Base-by-base conservation (phyloP, 2,329 filamentous ascomycete genomes). In the Alternaria hordeiaustralica region DNA sequence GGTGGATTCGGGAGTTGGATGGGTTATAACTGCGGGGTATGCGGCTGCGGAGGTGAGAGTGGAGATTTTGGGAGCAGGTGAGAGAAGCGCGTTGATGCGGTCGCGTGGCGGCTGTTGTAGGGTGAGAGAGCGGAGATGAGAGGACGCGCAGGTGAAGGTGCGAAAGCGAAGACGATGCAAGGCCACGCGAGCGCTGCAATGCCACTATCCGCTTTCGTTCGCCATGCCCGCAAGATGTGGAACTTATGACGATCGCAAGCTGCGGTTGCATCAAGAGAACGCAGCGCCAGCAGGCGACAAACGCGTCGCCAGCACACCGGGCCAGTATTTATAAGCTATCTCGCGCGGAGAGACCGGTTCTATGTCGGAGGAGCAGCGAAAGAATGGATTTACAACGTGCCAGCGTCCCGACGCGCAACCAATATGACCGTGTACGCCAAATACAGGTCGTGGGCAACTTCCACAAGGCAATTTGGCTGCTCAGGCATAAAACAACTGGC, bases 21-120 rank as follows among this genome's bases (percentile, higher is more conserved):
- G 15, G 15, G 15, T 36, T 5, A 36, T 36, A 36, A 36, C 15
- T n/a, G 33, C 33, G 33, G 33, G 33, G 15, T 36, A n/a, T 9
- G 8, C 0, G 33, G 33, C 0, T 0, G 15, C 0, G 0, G 15
- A 9, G 15, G 15, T 36, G 4, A 2, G 33, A n/a, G 4, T 4
- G 4, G 33, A 3, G 8, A 9, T 5, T 36, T 36, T 5, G 4
- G 33, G 15, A 36, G 7, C 4, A n/a, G 15, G 33, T 36, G 33
- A 36, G 33, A 36, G 13, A 36, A 8, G 10, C 33, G 33, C 33
- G 33, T 36, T 36, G 7, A 1, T 36, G 15, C 33, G 33, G 33
- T 36, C 33, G 33, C 15, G 33, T 36, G 33, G 33, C 33, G 33
- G 33, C 33, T 36, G 0, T 36, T 36, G 33, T 36, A 15, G n/a